Percentiles rank a stretch among this genome's conserved stretches.
These are phyloP conservation scores for Zarea fungicola DNA, from an alignment of 2,329 filamentous ascomycete species.

Conservation along the genomic window DNA sequence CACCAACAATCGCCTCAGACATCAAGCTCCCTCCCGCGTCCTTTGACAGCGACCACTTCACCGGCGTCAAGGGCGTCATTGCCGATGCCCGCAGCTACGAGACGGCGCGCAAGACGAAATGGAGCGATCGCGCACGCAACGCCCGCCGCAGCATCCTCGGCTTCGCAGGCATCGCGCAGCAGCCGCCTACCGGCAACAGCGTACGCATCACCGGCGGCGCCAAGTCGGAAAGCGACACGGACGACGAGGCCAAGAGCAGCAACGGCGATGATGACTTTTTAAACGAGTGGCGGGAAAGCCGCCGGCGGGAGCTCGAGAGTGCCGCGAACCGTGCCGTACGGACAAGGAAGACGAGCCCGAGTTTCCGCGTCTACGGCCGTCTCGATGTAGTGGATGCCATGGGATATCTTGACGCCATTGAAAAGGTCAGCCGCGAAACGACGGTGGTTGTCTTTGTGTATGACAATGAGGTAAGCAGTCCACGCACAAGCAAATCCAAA, in stretches of 20 bases:
- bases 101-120: conserved; percentile 54
- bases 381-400: conserved; percentile 81
- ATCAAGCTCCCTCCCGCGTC: conserved; percentile 57
- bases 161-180: conserved; percentile 28
- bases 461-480: conserved; percentile 66
- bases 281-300: conserved; percentile 74
- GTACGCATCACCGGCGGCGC: conserved; percentile 23
- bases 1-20: conserved; percentile 46
- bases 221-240: conserved; percentile 41
- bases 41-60: conserved; percentile 65
- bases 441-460: conserved; percentile 92
- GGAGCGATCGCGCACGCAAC: conserved; percentile 46
- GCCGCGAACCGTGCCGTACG: conserved; percentile 50
- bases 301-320: conserved; percentile 70
- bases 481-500: background rate
- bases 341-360: conserved; percentile 69
- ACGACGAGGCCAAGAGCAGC: conserved; percentile 40
- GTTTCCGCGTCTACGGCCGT: conserved; percentile 69
- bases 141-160: conserved; percentile 54
- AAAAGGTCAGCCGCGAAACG: conserved; percentile 76
- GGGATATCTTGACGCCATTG: conserved; percentile 93
- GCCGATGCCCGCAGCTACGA: conserved; percentile 76
- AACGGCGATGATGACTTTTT: conserved; percentile 78
- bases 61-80: conserved; percentile 82
- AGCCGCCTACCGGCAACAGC: conserved; percentile 25